These are phyloP conservation scores for Scheffersomyces parashehatae DNA, from an alignment of 1,139 yeast genomes.

Conservation along the genomic window DNA sequence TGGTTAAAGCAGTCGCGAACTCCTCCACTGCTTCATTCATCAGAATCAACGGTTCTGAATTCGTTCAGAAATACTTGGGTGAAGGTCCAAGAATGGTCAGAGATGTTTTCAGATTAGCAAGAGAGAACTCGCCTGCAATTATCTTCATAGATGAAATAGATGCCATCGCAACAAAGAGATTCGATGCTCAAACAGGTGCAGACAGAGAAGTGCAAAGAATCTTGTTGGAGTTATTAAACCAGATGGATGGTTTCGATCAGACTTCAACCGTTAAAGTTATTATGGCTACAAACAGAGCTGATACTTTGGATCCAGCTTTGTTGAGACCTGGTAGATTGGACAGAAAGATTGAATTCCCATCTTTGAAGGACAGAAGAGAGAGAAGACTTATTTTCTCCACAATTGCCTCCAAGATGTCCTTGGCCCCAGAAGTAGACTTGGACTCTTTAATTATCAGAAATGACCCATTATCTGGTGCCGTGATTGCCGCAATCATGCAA, in stretches of 20 bases:
- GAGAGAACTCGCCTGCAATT: constrained; percentile 96
- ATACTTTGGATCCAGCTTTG: constrained; percentile 95
- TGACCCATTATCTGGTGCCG: constrained; percentile 96
- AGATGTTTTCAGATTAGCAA: constrained; percentile 94
- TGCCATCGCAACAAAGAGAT: constrained; percentile 98
- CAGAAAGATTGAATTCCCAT: constrained; percentile 96
- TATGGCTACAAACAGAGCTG: constrained; percentile 99
- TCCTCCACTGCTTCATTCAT: constrained; percentile 94
- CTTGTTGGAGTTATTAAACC: constrained; percentile 90
- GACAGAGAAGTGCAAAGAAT: constrained; percentile 99
- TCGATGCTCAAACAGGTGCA: constrained; percentile 99
- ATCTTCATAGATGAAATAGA: constrained; percentile 88
- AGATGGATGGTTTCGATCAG: constrained; percentile 99
- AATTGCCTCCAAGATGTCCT: constrained; percentile 94
- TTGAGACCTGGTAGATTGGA: constrained; percentile 98
- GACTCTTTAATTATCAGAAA: constrained; percentile 94
- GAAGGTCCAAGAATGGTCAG: constrained; percentile 99
- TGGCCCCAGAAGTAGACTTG: constrained; percentile 96
- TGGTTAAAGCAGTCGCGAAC: constrained; percentile 98
- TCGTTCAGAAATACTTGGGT: constrained; percentile 96
- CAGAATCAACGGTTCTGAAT: constrained; percentile 96
- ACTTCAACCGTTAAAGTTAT: constrained; percentile 93
- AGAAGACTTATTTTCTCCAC: constrained; percentile 95
- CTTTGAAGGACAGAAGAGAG: constrained; percentile 93
- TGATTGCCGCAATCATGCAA: constrained; percentile 99